phyloP scores from a whole-genome alignment of 371 early-diverging fungal species.

The Dinochytrium kinnereticum region DNA sequence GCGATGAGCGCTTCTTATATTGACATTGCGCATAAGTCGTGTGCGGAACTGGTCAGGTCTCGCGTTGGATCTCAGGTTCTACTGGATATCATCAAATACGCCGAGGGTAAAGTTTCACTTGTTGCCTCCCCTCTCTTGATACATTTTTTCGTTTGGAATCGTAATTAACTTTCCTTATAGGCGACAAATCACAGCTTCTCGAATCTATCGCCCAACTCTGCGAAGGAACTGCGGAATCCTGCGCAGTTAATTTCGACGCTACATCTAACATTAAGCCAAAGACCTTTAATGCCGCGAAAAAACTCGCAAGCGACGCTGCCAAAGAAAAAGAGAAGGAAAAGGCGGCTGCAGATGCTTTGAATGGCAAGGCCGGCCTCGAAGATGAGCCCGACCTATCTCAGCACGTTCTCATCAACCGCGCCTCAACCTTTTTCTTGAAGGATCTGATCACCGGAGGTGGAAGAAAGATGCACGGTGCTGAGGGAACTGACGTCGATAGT shows the following conservation, averaged over 20 bases:
- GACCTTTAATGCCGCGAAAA: slow-evolving; percentile 43
- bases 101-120: slow-evolving; percentile 23
- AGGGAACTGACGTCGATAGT: too few relatives aligned
- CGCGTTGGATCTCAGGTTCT: slow-evolving; percentile 36
- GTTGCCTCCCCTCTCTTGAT: background rate
- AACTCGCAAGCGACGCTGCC: slow-evolving; percentile 40
- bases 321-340: slow-evolving; percentile 22
- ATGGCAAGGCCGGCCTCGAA: slow-evolving; percentile 24
- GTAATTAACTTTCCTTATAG: slow-evolving; percentile 1
- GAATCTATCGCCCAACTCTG: slow-evolving; percentile 25
- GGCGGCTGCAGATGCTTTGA: slow-evolving; percentile 29
- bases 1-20: slow-evolving; percentile 20
- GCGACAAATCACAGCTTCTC: slow-evolving; percentile 32
- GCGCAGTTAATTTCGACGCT: slow-evolving; percentile 3
- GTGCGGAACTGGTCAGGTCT: slow-evolving; percentile 39
- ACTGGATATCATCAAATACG: slow-evolving; percentile 34
- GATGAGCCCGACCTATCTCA: slow-evolving; percentile 36
- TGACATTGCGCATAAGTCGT: background rate
- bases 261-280: background rate
- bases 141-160: background rate
- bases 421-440: slow-evolving; percentile 45
- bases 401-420: slow-evolving; percentile 46
- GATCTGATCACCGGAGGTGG: slow-evolving; percentile 28
- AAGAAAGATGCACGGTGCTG: too few relatives aligned
- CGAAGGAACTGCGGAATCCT: slow-evolving; percentile 31